Base-by-base conservation (phyloP, 345 rosid genomes). In the Eucalyptus brandiana region DNA sequence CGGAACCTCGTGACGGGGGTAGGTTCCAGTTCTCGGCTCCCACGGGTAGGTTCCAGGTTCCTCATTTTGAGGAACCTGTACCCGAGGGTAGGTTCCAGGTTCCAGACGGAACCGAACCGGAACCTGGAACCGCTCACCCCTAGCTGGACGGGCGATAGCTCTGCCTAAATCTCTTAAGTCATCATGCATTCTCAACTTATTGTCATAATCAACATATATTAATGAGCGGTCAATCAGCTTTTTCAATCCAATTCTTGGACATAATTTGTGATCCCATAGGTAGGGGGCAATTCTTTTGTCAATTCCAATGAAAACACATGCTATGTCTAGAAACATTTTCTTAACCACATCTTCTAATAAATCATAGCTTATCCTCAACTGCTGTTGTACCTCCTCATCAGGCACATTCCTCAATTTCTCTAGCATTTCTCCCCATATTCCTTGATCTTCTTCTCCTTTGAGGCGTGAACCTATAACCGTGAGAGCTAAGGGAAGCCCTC, bases 361-460 rank as follows among this genome's bases (percentile, higher is more conserved):
- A 12, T 60, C 67, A 5, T 60, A 60, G 7, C 67, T 60, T 60
- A 60, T 28, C 67, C 4, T 60, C 67, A 60, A 60, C 4, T 12
- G 6, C 0, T 28, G 7, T 28, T 12, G 67, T 12, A 60, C 32
- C 2, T 6, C 7, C 16, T 3, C 14, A 60, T 12, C 4, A 12
- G 67, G 15, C 2, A 4, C 32, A 2, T 12, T 28, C 4, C 16
- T 60, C 16, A 60, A 60, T 60, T 60, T 28, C 67, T 60, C 8
- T 2, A 26, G 17, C 67, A 6, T 60, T 3, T 60, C 67, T 60
- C 16, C 1, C 32, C 67, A 60, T 28, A 5, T 12, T 12, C 32
- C 7, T 12, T 28, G 7, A 26, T 60, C 16, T 26, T 26, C 8
- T 60, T 60, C 8, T 60, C 32, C 67, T 28, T 60, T 60, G 67